Conservation (phyloP, 192 early-diverging fungal species). For the Coemansia sp. region DNA sequence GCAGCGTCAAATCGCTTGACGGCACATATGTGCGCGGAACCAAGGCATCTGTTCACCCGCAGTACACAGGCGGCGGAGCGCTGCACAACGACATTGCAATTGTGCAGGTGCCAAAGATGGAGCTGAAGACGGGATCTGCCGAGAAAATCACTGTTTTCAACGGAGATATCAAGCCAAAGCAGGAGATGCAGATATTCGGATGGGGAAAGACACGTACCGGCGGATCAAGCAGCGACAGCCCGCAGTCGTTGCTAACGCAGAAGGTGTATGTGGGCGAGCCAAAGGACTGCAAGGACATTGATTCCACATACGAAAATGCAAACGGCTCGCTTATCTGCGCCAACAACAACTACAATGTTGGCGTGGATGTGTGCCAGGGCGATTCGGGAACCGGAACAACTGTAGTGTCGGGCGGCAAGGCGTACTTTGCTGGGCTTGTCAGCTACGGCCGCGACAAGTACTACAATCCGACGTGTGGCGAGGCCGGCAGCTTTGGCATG, state of each 20-base stretch:
- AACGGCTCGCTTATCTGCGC: conserved; percentile 42
- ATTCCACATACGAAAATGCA: conserved; percentile 25
- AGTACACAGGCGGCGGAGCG: conserved; percentile 14
- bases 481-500: conserved; percentile 50
- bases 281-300: conserved; percentile 41
- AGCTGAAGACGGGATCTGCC: conserved; percentile 10
- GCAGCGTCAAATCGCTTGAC: conserved; percentile 14
- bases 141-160: conserved; percentile 31
- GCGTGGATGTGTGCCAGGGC: conserved; percentile 50
- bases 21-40: conserved; percentile 21
- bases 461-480: conserved; percentile 40
- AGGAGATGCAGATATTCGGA: conserved; percentile 39
- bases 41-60: conserved; percentile 23
- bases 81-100: conserved; percentile 49
- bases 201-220: conserved; percentile 42
- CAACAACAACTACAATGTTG: conserved; percentile 43
- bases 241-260: conserved; percentile 24
- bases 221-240: conserved; percentile 19
- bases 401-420: conserved; percentile 11
- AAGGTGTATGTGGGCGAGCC: conserved; percentile 38
- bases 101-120: conserved; percentile 21
- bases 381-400: conserved; percentile 48
- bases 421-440: conserved; percentile 47
- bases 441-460: conserved; percentile 40
- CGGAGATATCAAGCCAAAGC: conserved; percentile 18